Conservation (phyloP, 495 filamentous ascomycete species). For the Poronia punctata region DNA sequence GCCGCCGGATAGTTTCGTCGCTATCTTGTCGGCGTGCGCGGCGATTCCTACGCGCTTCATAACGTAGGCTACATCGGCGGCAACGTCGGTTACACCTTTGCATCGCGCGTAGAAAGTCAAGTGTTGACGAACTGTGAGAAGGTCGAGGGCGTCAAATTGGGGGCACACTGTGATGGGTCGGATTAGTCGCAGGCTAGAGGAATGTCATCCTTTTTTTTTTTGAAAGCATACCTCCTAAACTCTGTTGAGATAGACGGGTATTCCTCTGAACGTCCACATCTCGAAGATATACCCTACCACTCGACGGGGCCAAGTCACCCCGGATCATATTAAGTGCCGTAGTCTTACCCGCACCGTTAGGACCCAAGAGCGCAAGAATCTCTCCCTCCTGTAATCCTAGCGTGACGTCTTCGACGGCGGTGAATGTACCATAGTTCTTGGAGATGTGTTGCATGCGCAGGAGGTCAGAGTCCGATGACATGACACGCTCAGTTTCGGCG, state of each 20-base stretch:
- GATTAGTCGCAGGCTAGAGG: background rate
- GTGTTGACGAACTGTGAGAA: constrained; percentile 56
- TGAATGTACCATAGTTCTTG: constrained; percentile 54
- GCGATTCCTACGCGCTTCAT: constrained; percentile 44
- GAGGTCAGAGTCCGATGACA: constrained; percentile 47
- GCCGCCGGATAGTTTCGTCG: constrained; percentile 54
- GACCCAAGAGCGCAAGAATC: constrained; percentile 63
- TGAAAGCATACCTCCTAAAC: constrained; percentile 17
- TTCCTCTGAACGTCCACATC: constrained; percentile 45
- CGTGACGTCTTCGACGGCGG: constrained; percentile 61
- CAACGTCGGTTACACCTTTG: constrained; percentile 49
- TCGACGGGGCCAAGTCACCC: constrained; percentile 55
- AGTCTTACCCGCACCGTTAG: constrained; percentile 72
- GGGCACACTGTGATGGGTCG: constrained; percentile 49
- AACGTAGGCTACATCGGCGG: constrained; percentile 47
- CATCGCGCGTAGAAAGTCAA: constrained; percentile 57
- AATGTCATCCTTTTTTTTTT: no score
- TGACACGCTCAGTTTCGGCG: constrained; percentile 37
- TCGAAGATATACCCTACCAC: constrained; percentile 59
- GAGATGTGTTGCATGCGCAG: constrained; percentile 58
- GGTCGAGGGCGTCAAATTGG: constrained; percentile 53
- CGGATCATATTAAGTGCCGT: constrained; percentile 69
- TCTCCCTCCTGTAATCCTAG: constrained; percentile 61
- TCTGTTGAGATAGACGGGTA: constrained; percentile 16
- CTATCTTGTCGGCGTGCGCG: constrained; percentile 44